Evolutionary conservation across 768 basidiomycete genomes (phyloP), one percentile per base, ranked within the genome.

Genomic region (Floccularia luteovirens): DNA sequence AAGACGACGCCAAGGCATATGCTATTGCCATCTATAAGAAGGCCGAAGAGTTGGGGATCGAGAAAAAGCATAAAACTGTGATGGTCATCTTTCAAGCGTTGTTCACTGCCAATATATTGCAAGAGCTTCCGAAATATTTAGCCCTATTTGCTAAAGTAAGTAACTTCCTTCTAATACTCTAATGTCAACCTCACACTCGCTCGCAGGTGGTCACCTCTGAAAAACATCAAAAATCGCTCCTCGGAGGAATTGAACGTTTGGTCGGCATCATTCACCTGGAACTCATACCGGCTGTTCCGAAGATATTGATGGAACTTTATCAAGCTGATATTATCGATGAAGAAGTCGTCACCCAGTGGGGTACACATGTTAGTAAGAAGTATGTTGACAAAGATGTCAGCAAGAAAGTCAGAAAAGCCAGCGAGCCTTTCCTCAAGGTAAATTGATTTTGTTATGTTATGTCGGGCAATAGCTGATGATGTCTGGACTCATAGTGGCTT

Each of bases 401-500:
- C 61, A 98, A 97, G 77, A 92, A 80, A 63, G 92, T 99, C 38
- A 74, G 93, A 51, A 94, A 93, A 70, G 91, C 91, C 10, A 86
- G 87, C 48, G 91, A 90, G 58, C 91, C 93, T 0, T 97, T 98
- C 71, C 66, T 98, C 56, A 91, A 92, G 74, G 87, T 87, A 47
- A 35, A 70, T 52, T 21, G 21, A 16, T 41, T 20, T 27, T 24
- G 16, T 39, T 17, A 10, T 25, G 38, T 25, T 38, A 13, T 36
- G 11, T 20, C 37, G 2, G n/a, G 11, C 38, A 21, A 8, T 14
- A 39, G 41, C 35, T 51, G 12, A 41, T 48, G 40, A 38, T 23
- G 13, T 13, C 25, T 34, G n/a, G n/a, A 27, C 35, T 16, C 49
- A 0, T 47, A 86, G 79, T 94, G 90, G 90, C 75, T 94, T 14